Percentiles rank a stretch among this genome's conserved stretches.
phyloP scores from a whole-genome alignment of 2,329 filamentous ascomycete species.

The Trichoderma asperellum region DNA sequence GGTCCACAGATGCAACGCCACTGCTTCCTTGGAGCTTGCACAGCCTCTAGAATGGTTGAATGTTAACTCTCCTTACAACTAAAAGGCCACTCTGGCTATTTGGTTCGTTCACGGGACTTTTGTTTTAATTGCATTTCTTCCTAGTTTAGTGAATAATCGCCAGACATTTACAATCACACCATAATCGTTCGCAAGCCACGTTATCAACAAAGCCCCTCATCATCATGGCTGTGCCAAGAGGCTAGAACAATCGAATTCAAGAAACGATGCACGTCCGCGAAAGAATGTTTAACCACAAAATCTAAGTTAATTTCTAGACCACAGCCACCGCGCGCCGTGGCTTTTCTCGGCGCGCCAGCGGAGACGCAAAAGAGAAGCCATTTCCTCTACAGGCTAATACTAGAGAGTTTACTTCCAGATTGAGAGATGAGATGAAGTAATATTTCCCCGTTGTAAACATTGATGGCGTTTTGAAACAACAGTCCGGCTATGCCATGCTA shows the following conservation, averaged over 20 bases:
- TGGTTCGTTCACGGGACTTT: neutral
- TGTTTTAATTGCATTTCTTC: neutral
- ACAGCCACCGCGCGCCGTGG: neutral
- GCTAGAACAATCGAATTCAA: neutral
- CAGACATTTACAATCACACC: neutral
- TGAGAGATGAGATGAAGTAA: neutral
- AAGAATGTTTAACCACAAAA: neutral
- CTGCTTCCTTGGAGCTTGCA: neutral
- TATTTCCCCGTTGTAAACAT: neutral
- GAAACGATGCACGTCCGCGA: neutral
- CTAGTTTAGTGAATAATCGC: neutral
- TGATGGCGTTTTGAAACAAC: conserved; percentile 14
- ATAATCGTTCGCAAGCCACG: neutral
- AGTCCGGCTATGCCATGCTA: neutral
- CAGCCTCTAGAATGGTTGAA: neutral
- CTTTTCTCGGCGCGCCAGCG: neutral
- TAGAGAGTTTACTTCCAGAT: neutral
- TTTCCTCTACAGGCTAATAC: neutral
- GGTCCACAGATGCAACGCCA: neutral
- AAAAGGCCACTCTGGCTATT: neutral
- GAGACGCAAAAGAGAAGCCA: neutral
- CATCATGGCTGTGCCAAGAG: neutral
- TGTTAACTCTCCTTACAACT: neutral
- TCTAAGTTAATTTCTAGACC: neutral
- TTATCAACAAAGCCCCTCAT: neutral